Evolutionary conservation across 192 early-diverging fungal species (phyloP).

Genomic region (Coemansia sp.): DNA sequence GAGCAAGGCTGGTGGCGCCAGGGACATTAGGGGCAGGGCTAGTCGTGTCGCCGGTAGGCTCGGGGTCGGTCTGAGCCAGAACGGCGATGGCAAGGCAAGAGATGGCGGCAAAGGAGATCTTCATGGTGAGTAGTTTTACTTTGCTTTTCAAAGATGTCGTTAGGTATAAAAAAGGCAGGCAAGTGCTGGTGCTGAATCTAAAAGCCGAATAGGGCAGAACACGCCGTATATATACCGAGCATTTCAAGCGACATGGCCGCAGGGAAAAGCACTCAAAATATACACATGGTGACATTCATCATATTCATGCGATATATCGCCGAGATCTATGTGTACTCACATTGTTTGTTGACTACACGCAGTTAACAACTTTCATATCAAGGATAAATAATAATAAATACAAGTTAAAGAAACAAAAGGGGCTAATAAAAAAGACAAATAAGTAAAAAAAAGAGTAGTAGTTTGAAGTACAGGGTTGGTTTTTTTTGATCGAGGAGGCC

Average conservation of each 20-base stretch:
- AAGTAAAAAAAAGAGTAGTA: slow-evolving; percentile 14
- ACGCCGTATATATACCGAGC: neutral
- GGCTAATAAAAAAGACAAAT: neutral
- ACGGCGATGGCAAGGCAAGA: slow-evolving; percentile 11
- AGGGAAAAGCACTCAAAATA: too few species aligned
- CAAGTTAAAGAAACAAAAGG: neutral
- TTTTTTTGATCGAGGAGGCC: slow-evolving; percentile 5
- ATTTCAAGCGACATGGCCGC: too few species aligned
- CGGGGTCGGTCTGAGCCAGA: slow-evolving; percentile 17
- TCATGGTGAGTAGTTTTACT: slow-evolving; percentile 11
- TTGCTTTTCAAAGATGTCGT: neutral
- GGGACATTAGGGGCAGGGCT: too few species aligned
- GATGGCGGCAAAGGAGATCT: slow-evolving; percentile 19
- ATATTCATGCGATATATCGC: neutral
- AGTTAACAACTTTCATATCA: neutral
- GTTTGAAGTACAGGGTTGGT: slow-evolving; percentile 17
- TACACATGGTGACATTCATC: neutral
- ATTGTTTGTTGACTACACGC: neutral
- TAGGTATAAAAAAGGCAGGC: slow-evolving; percentile 5
- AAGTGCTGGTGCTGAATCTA: neutral
- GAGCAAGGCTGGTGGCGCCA: neutral
- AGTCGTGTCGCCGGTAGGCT: slow-evolving; percentile 5
- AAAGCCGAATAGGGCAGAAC: neutral
- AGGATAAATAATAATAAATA: neutral
- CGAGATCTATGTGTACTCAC: neutral